phyloP scores from a whole-genome alignment of 2,329 filamentous ascomycete genomes.

The Botrytis squamosa region DNA sequence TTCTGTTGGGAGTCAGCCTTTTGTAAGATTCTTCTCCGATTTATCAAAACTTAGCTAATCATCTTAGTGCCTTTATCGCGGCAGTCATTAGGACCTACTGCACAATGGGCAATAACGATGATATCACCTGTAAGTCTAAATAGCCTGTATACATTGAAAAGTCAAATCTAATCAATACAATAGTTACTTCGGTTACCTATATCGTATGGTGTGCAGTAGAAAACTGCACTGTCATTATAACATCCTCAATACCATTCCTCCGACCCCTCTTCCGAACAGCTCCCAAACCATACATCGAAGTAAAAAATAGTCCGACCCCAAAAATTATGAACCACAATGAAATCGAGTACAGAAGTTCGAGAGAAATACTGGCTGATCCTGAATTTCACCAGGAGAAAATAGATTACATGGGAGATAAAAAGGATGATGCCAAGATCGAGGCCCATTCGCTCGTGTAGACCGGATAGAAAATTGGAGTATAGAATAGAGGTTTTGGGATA shows the following conservation, averaged over 20 bases:
- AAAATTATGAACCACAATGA: neutral
- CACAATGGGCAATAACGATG: neutral
- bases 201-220: conserved; percentile 16
- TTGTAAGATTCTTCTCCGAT: neutral
- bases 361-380: neutral
- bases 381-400: neutral
- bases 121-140: neutral
- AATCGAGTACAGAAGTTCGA: neutral
- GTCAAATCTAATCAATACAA: neutral
- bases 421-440: neutral
- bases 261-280: conserved; percentile 3
- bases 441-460: neutral
- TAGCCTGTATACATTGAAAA: neutral
- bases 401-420: neutral
- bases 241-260: conserved; percentile 15
- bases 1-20: conserved; percentile 12
- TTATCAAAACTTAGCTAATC: neutral
- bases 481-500: no score
- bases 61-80: conserved; percentile 6
- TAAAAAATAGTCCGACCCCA: neutral
- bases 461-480: neutral
- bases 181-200: neutral
- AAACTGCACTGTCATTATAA: conserved; percentile 19
- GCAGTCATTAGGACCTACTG: conserved; percentile 17
- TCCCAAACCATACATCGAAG: conserved; percentile 10